A percentile compares a stretch with the other conserved stretches of the same genome.
Conservation (phyloP, 148 eudicot species). For the Nepenthes mirabilis region DNA sequence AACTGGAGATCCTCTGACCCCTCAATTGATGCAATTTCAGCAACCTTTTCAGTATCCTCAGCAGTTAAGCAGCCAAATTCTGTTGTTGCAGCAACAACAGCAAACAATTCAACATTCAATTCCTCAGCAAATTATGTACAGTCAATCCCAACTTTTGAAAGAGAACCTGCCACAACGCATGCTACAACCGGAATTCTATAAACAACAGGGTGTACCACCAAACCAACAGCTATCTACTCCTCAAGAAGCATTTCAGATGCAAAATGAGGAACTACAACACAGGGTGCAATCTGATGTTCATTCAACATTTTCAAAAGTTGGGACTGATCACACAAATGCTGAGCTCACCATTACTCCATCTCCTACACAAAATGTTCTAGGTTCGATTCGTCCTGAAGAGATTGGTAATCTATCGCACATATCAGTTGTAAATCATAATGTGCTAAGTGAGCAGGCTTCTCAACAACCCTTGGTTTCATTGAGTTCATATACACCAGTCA, state of each 20-base stretch:
- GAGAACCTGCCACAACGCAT: slow-evolving; percentile 28
- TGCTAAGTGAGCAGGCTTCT: slow-evolving; percentile 40
- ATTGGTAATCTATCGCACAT: slow-evolving; percentile 48
- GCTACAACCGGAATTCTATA: slow-evolving; percentile 30
- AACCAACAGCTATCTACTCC: slow-evolving; percentile 31
- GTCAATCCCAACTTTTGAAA: slow-evolving; percentile 55
- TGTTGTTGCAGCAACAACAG: slow-evolving; percentile 48
- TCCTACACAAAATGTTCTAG: slow-evolving; percentile 45
- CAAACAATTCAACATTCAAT: slow-evolving; percentile 44
- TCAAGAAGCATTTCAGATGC: slow-evolving; percentile 48
- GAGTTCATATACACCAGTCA: slow-evolving; percentile 35
- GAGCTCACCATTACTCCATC: slow-evolving; percentile 39
- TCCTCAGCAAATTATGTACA: slow-evolving; percentile 40
- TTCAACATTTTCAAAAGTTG: slow-evolving; percentile 38
- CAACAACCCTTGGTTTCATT: slow-evolving; percentile 53
- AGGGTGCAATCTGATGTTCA: slow-evolving; percentile 41
- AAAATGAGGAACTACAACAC: slow-evolving; percentile 34
- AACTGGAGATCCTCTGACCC: slow-evolving; percentile 46
- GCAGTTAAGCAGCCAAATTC: slow-evolving; percentile 47
- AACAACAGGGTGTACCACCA: slow-evolving; percentile 30
- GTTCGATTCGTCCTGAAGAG: slow-evolving; percentile 45
- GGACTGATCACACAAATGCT: slow-evolving; percentile 12
- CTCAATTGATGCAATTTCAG: slow-evolving; percentile 70
- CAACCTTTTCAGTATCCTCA: slow-evolving; percentile 74
- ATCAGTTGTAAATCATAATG: slow-evolving; percentile 34